Percentiles rank a stretch among this genome's conserved stretches.
These are phyloP conservation scores for Dalbergia cultrata DNA, from an alignment of 306 rosid genomes.

Conservation along the genomic window DNA sequence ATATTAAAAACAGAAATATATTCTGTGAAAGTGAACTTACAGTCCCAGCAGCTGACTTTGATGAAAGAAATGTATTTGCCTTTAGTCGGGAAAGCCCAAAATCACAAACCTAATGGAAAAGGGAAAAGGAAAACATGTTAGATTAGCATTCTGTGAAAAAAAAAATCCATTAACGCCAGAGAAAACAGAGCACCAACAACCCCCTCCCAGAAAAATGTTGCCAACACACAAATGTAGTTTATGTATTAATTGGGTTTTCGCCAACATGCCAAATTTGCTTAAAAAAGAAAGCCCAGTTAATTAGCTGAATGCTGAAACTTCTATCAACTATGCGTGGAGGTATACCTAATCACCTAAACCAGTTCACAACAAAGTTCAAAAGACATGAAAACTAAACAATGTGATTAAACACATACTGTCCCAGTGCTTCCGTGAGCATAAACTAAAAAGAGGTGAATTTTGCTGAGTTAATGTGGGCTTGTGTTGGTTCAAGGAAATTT, in stretches of 20 bases:
- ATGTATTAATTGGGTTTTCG: not conserved
- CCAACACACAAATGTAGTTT: not conserved
- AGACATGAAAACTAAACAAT: not conserved
- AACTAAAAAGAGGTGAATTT: not conserved
- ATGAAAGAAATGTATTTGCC: constrained; percentile 87
- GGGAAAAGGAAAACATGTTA: constrained; percentile 16
- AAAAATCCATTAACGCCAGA: not conserved
- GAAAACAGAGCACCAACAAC: not conserved
- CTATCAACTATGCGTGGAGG: not conserved
- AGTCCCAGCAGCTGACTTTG: constrained; percentile 97
- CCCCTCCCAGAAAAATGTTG: constrained; percentile 12
- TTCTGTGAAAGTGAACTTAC: constrained; percentile 58
- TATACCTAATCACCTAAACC: not conserved
- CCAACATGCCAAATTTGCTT: constrained; percentile 25
- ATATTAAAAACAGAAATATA: not conserved
- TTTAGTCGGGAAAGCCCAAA: constrained; percentile 91
- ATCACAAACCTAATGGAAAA: constrained; percentile 72
- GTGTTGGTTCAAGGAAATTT: constrained; percentile 8
- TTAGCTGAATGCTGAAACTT: constrained; percentile 14
- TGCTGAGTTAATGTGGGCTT: not conserved
- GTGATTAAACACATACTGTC: not conserved
- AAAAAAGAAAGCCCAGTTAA: not conserved
- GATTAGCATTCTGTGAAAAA: not conserved
- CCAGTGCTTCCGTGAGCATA: not conserved
- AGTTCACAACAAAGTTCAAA: not conserved